These are phyloP conservation scores for Lactarius pseudohatsudake DNA, from an alignment of 768 basidiomycete genomes.

Conservation along the genomic window DNA sequence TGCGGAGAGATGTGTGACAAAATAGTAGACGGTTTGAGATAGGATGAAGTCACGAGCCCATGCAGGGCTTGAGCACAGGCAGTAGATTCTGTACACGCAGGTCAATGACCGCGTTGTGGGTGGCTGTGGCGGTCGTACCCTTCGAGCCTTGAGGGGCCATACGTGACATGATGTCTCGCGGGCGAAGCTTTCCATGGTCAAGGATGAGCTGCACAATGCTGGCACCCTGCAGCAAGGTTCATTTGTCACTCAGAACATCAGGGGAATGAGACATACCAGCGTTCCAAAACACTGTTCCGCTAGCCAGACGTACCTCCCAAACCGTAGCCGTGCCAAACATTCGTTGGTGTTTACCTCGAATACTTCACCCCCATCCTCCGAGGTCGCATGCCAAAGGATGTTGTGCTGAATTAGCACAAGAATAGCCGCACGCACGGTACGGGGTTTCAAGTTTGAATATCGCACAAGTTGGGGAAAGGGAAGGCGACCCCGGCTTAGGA, in stretches of 20 bases:
- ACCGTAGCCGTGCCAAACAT: conserved; percentile 78
- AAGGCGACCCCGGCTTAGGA: conserved; percentile 85
- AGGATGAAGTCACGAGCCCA: conserved; percentile 68
- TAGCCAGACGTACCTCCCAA: conserved; percentile 77
- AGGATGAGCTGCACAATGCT: conserved; percentile 75
- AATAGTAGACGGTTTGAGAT: conserved; percentile 76
- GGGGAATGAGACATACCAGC: conserved; percentile 49
- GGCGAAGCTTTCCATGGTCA: conserved; percentile 83
- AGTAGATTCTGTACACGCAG: conserved; percentile 36
- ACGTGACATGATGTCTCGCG: conserved; percentile 62
- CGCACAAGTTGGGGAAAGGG: conserved; percentile 66
- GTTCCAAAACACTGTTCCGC: conserved; percentile 71
- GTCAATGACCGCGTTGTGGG: conserved; percentile 19
- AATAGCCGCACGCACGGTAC: conserved; percentile 65
- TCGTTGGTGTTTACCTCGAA: conserved; percentile 83
- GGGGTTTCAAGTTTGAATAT: conserved; percentile 64
- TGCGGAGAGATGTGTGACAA: conserved; percentile 77
- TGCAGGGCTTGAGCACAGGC: conserved; percentile 62
- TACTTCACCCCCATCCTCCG: conserved; percentile 70
- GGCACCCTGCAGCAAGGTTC: conserved; percentile 52
- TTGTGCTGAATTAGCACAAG: conserved; percentile 90
- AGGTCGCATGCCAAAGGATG: conserved; percentile 79
- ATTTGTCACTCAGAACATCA: conserved; percentile 1
- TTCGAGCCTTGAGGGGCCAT: conserved; percentile 56
- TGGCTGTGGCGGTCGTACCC: conserved; percentile 41